phyloP scores from a whole-genome alignment of 345 rosid species.

The Streptanthus diversifolius region DNA sequence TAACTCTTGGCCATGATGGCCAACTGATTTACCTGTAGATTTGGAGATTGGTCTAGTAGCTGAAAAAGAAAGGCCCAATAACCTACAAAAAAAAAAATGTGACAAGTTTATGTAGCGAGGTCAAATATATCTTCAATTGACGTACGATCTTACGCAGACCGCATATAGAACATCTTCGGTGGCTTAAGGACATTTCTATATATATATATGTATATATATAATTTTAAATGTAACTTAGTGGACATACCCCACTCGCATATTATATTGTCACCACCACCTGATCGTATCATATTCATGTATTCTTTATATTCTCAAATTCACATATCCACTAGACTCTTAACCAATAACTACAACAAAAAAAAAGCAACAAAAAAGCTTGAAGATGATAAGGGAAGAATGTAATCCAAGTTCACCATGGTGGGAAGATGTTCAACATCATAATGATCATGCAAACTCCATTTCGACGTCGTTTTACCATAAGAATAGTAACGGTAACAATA shows the following conservation, averaged over 20 bases:
- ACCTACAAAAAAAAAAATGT: not conserved
- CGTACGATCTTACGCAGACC: conserved; percentile 39
- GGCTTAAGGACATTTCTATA: conserved; percentile 27
- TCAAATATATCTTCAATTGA: conserved; percentile 29
- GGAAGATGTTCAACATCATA: conserved; percentile 46
- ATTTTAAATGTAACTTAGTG: conserved; percentile 51
- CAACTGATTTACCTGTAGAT: not conserved
- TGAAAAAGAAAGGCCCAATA: not conserved
- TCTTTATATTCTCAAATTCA: conserved; percentile 38
- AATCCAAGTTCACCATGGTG: conserved; percentile 49
- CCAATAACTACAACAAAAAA: not conserved
- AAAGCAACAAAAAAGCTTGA: not conserved
- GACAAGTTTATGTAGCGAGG: conserved; percentile 27
- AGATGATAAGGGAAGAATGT: conserved; percentile 52
- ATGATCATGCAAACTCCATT: conserved; percentile 50
- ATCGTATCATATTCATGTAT: conserved; percentile 32
- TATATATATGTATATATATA: conserved; percentile 15
- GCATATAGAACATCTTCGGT: conserved; percentile 29
- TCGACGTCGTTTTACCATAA: conserved; percentile 36
- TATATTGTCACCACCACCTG: conserved; percentile 45
- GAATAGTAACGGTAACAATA: conserved; percentile 9
- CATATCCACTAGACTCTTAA: conserved; percentile 30
- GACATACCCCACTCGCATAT: conserved; percentile 61
- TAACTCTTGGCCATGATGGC: not conserved
- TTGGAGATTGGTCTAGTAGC: not conserved